Base-by-base conservation (phyloP, 345 rosid species). In the Citrus cavaleriei region DNA sequence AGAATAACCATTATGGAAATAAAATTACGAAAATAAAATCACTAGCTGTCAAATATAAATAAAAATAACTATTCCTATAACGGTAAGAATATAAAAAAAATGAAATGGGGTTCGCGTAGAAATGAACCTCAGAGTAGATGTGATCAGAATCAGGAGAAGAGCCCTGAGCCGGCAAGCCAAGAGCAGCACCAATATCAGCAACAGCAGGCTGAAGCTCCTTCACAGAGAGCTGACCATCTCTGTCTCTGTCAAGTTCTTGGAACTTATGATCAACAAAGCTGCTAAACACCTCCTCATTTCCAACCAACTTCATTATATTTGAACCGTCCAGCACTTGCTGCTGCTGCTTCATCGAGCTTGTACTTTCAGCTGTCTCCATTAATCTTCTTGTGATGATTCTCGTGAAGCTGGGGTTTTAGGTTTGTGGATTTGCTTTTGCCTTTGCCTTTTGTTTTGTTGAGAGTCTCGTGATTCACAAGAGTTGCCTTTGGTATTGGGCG, bases 121-220 rank as follows among this genome's bases (percentile, higher is more conserved):
- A 24, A 28, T 3, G 37, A 32, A 89, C 98, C 99, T 96, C 97
- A 21, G 94, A 86, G 87, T 94, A 93, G 86, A 93, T 87, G 76
- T 87, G 91, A 81, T 93, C 97, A 46, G 99, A 94, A 81, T 89
- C 92, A 77, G 91, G 83, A 62, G 98, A 91, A 58, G 95, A 78
- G 37, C 98, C 98, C 69, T 91, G 94, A 78, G 88, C 76, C 66
- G 97, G 97, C 85, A 96, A 87, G 77, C 99, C 99, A 73, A 94
- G 93, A 10, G 95, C 97, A 51, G 95, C 95, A 64, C 98, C 98
- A 76, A 92, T 91, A 84, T 94, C 98, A 75, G 95, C 95, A 79
- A 96, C 98, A 84, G 94, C 98, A 22, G 99, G 99, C 62, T 93
- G 83, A 61, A 96, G 89, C 82, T 96, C 98, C 46, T 84, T 90